Evolutionary conservation across 768 basidiomycete species (phyloP).

Genomic region (Tulasnella sp.): DNA sequence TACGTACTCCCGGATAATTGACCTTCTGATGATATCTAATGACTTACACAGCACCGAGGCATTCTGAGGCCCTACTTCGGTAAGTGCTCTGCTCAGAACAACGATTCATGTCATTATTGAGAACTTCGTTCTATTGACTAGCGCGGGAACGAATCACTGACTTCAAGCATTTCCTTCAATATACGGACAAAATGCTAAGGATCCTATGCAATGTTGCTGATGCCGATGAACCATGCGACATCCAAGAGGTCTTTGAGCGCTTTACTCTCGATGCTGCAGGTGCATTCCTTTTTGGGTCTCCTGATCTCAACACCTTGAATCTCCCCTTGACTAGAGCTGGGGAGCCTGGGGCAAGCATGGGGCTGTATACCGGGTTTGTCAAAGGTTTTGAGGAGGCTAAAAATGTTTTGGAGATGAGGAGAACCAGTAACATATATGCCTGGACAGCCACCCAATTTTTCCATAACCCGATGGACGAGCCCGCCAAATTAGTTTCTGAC

Average conservation of each 20-base stretch:
- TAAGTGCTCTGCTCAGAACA: background rate
- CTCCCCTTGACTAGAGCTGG: slow-evolving; percentile 10
- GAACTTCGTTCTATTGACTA: slow-evolving; percentile 15
- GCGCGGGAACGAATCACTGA: slow-evolving; percentile 19
- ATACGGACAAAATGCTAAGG: slow-evolving; percentile 17
- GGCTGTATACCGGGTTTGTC: slow-evolving; percentile 11
- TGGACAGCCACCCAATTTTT: slow-evolving; percentile 13
- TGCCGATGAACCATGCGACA: slow-evolving; percentile 20
- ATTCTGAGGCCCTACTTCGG: slow-evolving; percentile 25
- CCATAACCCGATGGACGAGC: background rate
- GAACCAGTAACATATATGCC: background rate
- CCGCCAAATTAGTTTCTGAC: background rate
- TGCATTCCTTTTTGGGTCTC: slow-evolving; percentile 14
- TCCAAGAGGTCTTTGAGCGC: slow-evolving; percentile 16
- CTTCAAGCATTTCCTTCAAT: slow-evolving; percentile 18
- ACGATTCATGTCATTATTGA: background rate
- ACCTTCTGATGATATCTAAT: background rate
- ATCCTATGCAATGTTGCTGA: slow-evolving; percentile 17
- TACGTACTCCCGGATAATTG: slow-evolving; percentile 15
- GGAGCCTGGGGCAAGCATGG: background rate
- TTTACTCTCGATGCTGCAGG: slow-evolving; percentile 18
- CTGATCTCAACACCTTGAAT: slow-evolving; percentile 14
- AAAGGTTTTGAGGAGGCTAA: slow-evolving; percentile 15
- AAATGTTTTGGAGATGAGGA: background rate
- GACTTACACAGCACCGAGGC: slow-evolving; percentile 22